These are phyloP conservation scores for Mortierella hygrophila DNA, from an alignment of 192 early-diverging fungal species.

Conservation along the genomic window DNA sequence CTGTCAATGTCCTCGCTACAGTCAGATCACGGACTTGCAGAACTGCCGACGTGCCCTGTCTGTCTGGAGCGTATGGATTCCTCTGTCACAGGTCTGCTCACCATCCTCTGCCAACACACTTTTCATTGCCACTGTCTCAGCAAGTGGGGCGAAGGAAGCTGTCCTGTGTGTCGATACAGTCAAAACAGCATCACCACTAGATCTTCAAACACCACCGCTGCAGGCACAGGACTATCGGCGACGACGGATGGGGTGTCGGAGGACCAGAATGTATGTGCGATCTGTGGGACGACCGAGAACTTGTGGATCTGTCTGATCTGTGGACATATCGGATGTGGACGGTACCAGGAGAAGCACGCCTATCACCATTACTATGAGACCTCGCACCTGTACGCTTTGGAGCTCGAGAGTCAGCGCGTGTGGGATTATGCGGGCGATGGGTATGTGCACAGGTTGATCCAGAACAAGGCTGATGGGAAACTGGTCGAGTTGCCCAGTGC, in stretches of 20 bases:
- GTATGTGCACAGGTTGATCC: slow-evolving; percentile 95
- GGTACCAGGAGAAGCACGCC: slow-evolving; percentile 93
- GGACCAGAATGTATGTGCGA: slow-evolving; percentile 71
- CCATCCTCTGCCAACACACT: slow-evolving; percentile 94
- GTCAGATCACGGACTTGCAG: slow-evolving; percentile 56
- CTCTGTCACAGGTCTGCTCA: slow-evolving; percentile 87
- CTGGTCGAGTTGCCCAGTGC: slow-evolving; percentile 85
- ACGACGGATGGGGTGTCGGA: slow-evolving; percentile 28
- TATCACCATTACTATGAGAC: slow-evolving; percentile 89
- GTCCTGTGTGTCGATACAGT: slow-evolving; percentile 93
- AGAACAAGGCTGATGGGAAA: slow-evolving; percentile 93
- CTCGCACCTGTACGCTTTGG: slow-evolving; percentile 89
- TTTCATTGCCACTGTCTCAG: slow-evolving; percentile 94
- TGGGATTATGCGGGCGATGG: slow-evolving; percentile 99
- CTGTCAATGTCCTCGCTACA: neutral
- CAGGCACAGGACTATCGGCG: slow-evolving; percentile 18
- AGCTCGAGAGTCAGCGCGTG: slow-evolving; percentile 95
- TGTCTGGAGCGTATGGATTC: slow-evolving; percentile 97
- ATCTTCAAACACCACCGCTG: neutral
- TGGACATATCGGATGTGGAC: slow-evolving; percentile 95
- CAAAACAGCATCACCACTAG: slow-evolving; percentile 60
- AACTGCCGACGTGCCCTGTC: slow-evolving; percentile 95
- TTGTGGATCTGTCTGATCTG: slow-evolving; percentile 99
- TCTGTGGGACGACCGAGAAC: slow-evolving; percentile 81
- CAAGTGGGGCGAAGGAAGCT: slow-evolving; percentile 92